A percentile compares a stretch with the other conserved stretches of the same genome.
Conservation (phyloP, 306 rosid species). For the Rosa multiflora region DNA sequence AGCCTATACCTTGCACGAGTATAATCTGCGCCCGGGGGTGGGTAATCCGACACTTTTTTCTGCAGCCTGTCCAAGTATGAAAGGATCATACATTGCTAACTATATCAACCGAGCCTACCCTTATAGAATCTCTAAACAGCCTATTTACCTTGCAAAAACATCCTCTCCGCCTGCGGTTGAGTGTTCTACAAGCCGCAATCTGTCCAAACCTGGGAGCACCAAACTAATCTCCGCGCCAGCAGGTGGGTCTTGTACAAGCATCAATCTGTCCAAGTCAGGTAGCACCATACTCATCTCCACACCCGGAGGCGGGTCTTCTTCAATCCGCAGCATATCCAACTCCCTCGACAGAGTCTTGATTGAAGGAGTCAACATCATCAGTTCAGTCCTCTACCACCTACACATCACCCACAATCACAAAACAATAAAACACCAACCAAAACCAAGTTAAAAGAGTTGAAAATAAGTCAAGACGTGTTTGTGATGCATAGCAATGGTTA, state of each 20-base stretch:
- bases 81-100: not conserved
- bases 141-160: not conserved
- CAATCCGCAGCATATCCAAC: not conserved
- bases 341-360: not conserved
- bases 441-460: not conserved
- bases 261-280: not conserved
- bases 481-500: too few species aligned
- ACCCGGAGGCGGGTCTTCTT: not conserved
- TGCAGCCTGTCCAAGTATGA: not conserved
- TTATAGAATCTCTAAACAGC: not conserved
- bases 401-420: not conserved
- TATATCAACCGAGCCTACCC: not conserved
- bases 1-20: not conserved
- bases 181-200: not conserved
- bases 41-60: not conserved
- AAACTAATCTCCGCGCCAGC: not conserved
- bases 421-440: not conserved
- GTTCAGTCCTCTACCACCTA: not conserved
- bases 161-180: not conserved
- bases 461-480: too few species aligned
- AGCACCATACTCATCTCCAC: not conserved
- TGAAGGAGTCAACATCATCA: slow-evolving; percentile 1
- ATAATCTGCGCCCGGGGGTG: not conserved
- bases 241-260: not conserved
- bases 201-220: not conserved